Base-by-base conservation (phyloP, 495 filamentous ascomycete genomes). In the Chaetomidium leptoderma region DNA sequence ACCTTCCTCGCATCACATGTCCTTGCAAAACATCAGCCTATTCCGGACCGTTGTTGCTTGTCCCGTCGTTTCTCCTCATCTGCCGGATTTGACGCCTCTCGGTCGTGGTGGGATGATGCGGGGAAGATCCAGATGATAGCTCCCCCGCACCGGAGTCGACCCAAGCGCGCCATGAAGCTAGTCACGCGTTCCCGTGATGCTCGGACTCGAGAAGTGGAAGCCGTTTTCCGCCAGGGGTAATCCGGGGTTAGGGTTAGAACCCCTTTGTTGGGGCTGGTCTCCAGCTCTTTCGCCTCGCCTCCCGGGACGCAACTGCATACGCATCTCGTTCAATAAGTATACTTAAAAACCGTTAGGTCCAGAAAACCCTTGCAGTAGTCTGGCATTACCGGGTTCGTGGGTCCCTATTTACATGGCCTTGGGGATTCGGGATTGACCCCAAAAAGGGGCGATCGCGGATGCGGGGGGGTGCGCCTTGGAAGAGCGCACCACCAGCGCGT, bases 11-110 rank as follows among this genome's bases (percentile, higher is more conserved):
- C 6, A 3, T 24, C 6, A 17, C 30, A 51, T 36, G 32, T 11
- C 33, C n/a, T 29, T 43, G 53, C 47, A 13, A 30, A 51, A 52
- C 30, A 44, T 59, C 50, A 53, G 30, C 19, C 48, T 62, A 52
- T 37, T 43, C 51, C 43, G 36, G 36, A 17, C 33, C 42, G 49
- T 23, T 14, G 39, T 37, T 14, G 23, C 39, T 36, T 33, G 11
- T 19, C 29, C 30, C 54, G 23, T 17, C 21, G 27, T 36, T 47
- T 44, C 42, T 39, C 27, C 39, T 54, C 40, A 62, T 62, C 54
- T 58, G 59, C 59, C 59, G 59, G 32, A 42, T 30, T 9, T 54
- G 49, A 11, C 47, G 17, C 14, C 23, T 3, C 39, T 24, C 37
- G 21, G 16, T 27, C 4, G 10, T 3, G 7, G 16, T 30, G 50